Conservation (phyloP, 306 rosid genomes). For the Glycine latifolia region DNA sequence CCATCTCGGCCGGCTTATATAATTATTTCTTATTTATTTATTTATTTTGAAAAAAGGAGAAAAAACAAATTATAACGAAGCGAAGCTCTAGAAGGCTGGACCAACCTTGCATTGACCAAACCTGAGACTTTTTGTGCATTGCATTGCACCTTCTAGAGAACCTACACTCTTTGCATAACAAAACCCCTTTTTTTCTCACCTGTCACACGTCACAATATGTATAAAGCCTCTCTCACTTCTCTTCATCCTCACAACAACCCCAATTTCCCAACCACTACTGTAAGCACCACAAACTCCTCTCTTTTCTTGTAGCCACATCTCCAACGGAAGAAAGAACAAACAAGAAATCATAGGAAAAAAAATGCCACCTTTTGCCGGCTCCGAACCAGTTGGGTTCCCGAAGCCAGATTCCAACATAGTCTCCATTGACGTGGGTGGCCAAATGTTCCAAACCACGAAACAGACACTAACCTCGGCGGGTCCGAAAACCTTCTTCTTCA, state of each 20-base stretch:
- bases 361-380: conserved; percentile 62
- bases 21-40: too few relatives aligned
- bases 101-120: conserved; percentile 30
- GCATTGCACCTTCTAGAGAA: conserved; percentile 50
- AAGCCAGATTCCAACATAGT: conserved; percentile 64
- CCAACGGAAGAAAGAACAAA: too few relatives aligned
- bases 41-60: too few relatives aligned
- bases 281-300: background rate
- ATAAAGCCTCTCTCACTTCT: too few relatives aligned
- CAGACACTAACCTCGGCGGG: conserved; percentile 81
- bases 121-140: background rate
- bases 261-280: too few relatives aligned
- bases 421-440: conserved; percentile 83
- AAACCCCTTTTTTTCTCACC: too few relatives aligned
- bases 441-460: conserved; percentile 85
- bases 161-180: too few relatives aligned
- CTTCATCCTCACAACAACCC: too few relatives aligned
- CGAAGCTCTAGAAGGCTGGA: conserved; percentile 14
- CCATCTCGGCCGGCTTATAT: conserved; percentile 19
- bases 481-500: conserved; percentile 61
- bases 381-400: conserved; percentile 30
- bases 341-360: background rate
- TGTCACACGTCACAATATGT: too few relatives aligned
- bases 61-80: too few relatives aligned
- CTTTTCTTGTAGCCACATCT: too few relatives aligned